Evolutionary conservation across 768 basidiomycete species (phyloP).

Genomic region (Lactarius tabidus): DNA sequence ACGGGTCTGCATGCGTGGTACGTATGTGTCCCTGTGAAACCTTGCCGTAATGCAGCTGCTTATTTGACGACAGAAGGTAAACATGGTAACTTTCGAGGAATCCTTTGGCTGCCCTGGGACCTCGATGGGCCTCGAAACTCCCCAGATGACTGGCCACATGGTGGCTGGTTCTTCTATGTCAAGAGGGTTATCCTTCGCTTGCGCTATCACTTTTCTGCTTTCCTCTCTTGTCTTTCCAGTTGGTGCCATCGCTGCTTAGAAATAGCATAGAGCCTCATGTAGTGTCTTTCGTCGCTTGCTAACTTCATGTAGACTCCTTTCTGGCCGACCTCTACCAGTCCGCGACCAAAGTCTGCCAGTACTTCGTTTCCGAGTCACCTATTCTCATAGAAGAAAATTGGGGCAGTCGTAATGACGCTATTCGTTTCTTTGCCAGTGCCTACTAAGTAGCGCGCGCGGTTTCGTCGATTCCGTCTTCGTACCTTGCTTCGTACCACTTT

Average conservation of each 20-base stretch:
- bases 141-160: not conserved
- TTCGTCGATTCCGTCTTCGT: constrained; percentile 28
- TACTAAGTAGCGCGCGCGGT: not conserved
- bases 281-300: not conserved
- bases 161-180: not conserved
- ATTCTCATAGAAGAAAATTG: not conserved
- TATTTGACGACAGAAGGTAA: not conserved
- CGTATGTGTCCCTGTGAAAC: not conserved
- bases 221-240: not conserved
- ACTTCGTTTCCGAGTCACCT: not conserved
- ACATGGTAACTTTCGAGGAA: not conserved
- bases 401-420: not conserved
- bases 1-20: not conserved
- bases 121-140: not conserved
- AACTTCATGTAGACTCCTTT: not conserved
- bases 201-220: not conserved
- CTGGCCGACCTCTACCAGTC: not conserved
- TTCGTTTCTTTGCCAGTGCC: not conserved
- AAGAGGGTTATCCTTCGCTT: not conserved
- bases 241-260: not conserved
- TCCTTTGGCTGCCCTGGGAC: not conserved
- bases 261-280: not conserved
- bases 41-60: not conserved
- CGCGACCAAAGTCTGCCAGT: not conserved
- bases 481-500: constrained; percentile 26